Base-by-base conservation (phyloP, 2,329 filamentous ascomycete genomes). In the Cladorrhinum sp. region DNA sequence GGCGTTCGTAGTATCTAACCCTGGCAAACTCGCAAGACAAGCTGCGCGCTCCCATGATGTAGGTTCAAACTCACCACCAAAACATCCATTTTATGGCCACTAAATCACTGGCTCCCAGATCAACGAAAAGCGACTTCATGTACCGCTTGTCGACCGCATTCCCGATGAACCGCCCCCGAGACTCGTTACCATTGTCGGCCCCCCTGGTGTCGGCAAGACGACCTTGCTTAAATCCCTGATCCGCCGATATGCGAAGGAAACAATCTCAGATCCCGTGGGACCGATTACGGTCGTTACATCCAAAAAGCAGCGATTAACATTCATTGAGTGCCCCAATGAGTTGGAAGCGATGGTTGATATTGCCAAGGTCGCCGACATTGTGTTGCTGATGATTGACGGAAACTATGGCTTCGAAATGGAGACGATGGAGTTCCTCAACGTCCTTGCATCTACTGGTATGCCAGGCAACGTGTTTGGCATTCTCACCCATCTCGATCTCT, bases 341-440 rank as follows among this genome's bases (percentile, higher is more conserved):
- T 85, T 99, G 57, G 93, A 96, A 64, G 90, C 91, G 66, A 97
- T 98, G 91, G 93, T 99, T 65, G 95, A 99, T 75, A 84, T 97
- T 59, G 91, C 95, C 62, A 99, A 99, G 77, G 91, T 99, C 49
- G 95, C 96, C 18, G 95, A 99, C 74, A 97, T 99, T 69, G 91
- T 98, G 5, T 82, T 99, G 54, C 83, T 99, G 59, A 95, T 99
- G 91, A 99, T 99, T 68, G 95, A 99, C 72, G 96, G 95, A 59
- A 98, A 98, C 77, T 99, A 90, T 71, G 96, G 95, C 13, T 99
- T 99, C 72, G 95, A 99, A 77, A 99, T 99, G 95, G 95, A 99
- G 81, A 99, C 95, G 0, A 99, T 99, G 95, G 95, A 99, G 76
- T 99, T 99, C 64, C 79, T 99, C 71, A 98, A 97, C 69, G 88